These are phyloP conservation scores for Paecilomyces fulvus DNA, from an alignment of 2,329 filamentous ascomycete genomes.

Conservation along the genomic window DNA sequence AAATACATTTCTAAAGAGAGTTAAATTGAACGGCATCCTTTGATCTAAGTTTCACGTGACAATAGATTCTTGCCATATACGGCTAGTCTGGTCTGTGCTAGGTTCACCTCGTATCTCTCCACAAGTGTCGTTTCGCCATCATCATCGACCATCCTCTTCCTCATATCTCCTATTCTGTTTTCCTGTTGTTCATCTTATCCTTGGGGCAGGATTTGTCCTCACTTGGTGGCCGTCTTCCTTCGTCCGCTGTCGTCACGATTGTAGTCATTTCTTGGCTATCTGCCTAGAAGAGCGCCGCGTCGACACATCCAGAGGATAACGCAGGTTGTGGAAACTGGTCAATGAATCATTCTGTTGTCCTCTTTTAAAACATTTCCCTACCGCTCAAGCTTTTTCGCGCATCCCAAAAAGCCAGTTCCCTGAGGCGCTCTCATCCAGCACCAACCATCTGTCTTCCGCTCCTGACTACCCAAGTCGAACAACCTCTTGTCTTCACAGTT, in stretches of 20 bases:
- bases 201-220: neutral
- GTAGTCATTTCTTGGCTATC: slow-evolving; percentile 1
- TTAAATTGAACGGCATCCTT: neutral
- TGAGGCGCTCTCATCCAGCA: slow-evolving; percentile 15
- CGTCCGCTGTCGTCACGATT: neutral
- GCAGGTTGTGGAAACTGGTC: slow-evolving; percentile 9
- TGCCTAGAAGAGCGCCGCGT: neutral
- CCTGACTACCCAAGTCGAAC: slow-evolving; percentile 6
- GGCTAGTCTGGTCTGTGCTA: neutral
- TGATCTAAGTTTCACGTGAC: neutral
- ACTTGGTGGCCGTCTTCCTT: neutral
- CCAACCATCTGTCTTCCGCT: slow-evolving; percentile 7
- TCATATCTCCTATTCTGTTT: slow-evolving; percentile 1
- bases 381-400: slow-evolving; percentile 5
- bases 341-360: slow-evolving; percentile 12
- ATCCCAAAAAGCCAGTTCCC: slow-evolving; percentile 12
- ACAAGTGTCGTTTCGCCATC: slow-evolving; percentile 1
- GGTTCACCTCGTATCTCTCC: neutral
- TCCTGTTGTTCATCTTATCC: slow-evolving; percentile 3
- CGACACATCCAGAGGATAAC: neutral
- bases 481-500: slow-evolving; percentile 10
- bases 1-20: neutral
- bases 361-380: slow-evolving; percentile 10
- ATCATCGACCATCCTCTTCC: slow-evolving; percentile 1
- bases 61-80: neutral